Conservation (phyloP, 2,329 filamentous ascomycete genomes). For the Trichoderma koningii region DNA sequence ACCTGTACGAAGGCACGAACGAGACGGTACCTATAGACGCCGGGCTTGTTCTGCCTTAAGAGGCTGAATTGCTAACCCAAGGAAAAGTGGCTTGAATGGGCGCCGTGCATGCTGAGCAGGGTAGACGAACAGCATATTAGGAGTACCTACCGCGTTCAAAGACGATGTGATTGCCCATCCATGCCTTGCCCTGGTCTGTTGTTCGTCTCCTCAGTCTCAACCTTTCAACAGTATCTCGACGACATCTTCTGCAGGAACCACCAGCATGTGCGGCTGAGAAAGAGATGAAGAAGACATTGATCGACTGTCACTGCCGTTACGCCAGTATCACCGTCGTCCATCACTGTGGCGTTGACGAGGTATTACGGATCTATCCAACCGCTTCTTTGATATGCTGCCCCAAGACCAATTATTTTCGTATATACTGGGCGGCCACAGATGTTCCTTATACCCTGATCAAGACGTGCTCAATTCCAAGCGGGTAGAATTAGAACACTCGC, state of each 20-base stretch:
- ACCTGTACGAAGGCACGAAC: background rate
- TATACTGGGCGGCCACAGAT: no score
- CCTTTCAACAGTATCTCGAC: background rate
- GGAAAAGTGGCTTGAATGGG: background rate
- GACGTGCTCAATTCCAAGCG: no score
- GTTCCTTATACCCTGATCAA: no score
- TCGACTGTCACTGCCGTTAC: background rate
- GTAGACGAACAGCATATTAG: no score
- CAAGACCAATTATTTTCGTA: no score
- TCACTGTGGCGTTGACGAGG: background rate
- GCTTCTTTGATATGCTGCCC: background rate
- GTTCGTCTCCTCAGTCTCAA: constrained; percentile 3
- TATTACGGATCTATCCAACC: no score
- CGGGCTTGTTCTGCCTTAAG: no score
- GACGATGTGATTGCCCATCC: background rate
- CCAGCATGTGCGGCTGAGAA: background rate
- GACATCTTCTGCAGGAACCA: background rate
- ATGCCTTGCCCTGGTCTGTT: background rate
- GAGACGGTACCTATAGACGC: no score
- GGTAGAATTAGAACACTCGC: no score
- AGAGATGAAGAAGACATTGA: background rate
- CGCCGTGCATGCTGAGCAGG: constrained; percentile 2
- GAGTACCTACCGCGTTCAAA: no score
- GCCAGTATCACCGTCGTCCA: background rate
- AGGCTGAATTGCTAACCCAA: constrained; percentile 4